Evolutionary conservation across 208 protist genomes (phyloP).

Genomic region (Acanthamoeba pearcei): DNA sequence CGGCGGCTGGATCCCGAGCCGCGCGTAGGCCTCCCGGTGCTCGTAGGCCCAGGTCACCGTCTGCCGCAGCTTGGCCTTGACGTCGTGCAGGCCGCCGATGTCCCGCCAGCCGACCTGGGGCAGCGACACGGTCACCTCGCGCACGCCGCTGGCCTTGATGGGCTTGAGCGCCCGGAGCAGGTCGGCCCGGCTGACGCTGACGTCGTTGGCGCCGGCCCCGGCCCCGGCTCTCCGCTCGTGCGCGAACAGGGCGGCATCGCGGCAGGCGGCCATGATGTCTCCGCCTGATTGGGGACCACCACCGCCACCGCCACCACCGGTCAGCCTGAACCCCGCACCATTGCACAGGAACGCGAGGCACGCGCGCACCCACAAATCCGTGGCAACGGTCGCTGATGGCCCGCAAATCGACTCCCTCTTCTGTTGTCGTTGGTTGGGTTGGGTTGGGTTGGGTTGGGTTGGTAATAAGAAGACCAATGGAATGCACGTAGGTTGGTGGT

Average conservation of each 20-base stretch:
- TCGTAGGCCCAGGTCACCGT: slow-evolving; percentile 72
- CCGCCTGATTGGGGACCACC: neutral
- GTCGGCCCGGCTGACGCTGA: neutral
- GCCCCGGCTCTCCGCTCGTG: neutral
- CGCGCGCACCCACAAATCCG: slow-evolving; percentile 41
- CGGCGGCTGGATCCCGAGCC: slow-evolving; percentile 46
- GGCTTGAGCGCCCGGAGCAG: neutral
- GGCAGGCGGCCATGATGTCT: slow-evolving; percentile 65
- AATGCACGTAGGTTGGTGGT: no score
- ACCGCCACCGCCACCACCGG: neutral
- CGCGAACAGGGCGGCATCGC: slow-evolving; percentile 32
- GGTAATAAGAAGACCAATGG: neutral
- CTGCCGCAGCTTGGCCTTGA: slow-evolving; percentile 59
- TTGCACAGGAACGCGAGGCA: neutral
- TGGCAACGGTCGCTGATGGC: slow-evolving; percentile 62
- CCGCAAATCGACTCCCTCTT: neutral
- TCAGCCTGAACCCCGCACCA: neutral
- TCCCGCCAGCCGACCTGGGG: slow-evolving; percentile 49
- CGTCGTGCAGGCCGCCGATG: slow-evolving; percentile 53
- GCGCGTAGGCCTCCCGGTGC: slow-evolving; percentile 14
- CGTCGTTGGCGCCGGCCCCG: neutral
- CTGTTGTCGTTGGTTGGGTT: neutral
- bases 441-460: neutral
- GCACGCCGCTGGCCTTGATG: slow-evolving; percentile 8
- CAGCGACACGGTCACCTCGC: slow-evolving; percentile 6